Evolutionary conservation across 2,329 filamentous ascomycete species (phyloP).

Genomic region (Onygenales sp.): DNA sequence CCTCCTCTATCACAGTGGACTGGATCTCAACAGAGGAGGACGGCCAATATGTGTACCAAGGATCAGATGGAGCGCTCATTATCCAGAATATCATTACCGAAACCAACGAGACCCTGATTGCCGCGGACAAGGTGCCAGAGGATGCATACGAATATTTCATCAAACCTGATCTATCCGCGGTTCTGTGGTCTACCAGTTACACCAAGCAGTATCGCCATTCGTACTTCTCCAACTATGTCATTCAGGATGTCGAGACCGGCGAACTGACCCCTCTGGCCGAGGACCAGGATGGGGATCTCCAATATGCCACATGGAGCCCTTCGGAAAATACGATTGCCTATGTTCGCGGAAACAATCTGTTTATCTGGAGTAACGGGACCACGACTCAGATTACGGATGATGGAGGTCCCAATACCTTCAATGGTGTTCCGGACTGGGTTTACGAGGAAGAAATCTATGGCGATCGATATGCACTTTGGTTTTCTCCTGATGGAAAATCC

Average conservation of each 20-base stretch:
- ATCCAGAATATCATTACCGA: slow-evolving; percentile 54
- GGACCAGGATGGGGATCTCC: slow-evolving; percentile 55
- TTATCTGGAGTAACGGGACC: slow-evolving; percentile 46
- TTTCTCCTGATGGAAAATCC: slow-evolving; percentile 76
- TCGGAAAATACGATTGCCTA: slow-evolving; percentile 53
- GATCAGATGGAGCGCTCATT: slow-evolving; percentile 43
- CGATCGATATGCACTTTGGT: slow-evolving; percentile 76
- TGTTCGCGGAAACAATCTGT: slow-evolving; percentile 58
- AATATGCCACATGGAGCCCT: slow-evolving; percentile 56
- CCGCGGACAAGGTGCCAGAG: slow-evolving; percentile 47
- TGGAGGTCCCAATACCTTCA: slow-evolving; percentile 74
- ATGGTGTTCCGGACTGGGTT: slow-evolving; percentile 92
- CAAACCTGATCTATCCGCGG: slow-evolving; percentile 47
- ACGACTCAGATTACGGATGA: slow-evolving; percentile 64
- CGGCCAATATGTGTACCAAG: slow-evolving; percentile 51
- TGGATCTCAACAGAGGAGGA: slow-evolving; percentile 53
- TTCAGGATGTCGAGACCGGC: slow-evolving; percentile 53
- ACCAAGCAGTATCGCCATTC: slow-evolving; percentile 61
- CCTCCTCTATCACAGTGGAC: slow-evolving; percentile 40
- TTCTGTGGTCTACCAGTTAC: slow-evolving; percentile 56
- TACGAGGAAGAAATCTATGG: slow-evolving; percentile 75
- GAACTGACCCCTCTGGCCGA: slow-evolving; percentile 46
- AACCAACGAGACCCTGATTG: slow-evolving; percentile 47
- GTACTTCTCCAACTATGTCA: slow-evolving; percentile 57
- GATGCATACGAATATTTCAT: slow-evolving; percentile 52